A percentile compares a stretch with the other conserved stretches of the same genome.
Evolutionary conservation across 345 rosid species (phyloP).

Genomic region (Lepidium sativum): DNA sequence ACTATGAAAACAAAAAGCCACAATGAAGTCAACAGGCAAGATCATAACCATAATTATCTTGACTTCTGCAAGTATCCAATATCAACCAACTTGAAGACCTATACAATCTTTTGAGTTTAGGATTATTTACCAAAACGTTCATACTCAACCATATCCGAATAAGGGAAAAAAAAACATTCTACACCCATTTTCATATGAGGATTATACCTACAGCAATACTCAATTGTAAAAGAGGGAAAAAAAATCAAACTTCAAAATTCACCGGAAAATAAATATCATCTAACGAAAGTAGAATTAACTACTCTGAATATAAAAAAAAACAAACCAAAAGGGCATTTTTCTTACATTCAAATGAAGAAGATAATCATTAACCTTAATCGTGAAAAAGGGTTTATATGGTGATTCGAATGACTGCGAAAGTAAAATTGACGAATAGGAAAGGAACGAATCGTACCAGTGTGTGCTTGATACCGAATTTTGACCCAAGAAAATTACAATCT

Average conservation of each 20-base stretch:
- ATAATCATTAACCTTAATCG: not conserved
- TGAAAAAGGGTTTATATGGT: not conserved
- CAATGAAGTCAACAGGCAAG: conserved; percentile 1
- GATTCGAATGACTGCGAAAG: not conserved
- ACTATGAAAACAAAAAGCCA: not conserved
- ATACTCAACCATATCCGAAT: conserved; percentile 3
- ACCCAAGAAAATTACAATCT: not conserved
- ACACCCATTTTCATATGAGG: not conserved
- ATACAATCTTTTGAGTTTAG: not conserved
- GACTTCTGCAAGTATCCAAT: not conserved
- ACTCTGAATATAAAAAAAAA: not conserved
- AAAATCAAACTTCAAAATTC: no score
- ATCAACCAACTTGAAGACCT: not conserved
- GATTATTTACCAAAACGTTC: not conserved
- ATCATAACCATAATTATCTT: not conserved
- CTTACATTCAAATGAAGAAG: not conserved
- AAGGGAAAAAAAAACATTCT: conserved; percentile 14
- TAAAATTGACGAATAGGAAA: not conserved
- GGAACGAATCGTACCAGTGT: conserved; percentile 17
- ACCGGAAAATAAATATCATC: not conserved
- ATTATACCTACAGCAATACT: not conserved
- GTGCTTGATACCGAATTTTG: not conserved
- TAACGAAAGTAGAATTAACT: not conserved
- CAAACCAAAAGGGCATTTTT: not conserved
- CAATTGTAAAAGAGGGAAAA: no score